Evolutionary conservation across 768 basidiomycete genomes (phyloP).

Genomic region (Calocybe cyanea): DNA sequence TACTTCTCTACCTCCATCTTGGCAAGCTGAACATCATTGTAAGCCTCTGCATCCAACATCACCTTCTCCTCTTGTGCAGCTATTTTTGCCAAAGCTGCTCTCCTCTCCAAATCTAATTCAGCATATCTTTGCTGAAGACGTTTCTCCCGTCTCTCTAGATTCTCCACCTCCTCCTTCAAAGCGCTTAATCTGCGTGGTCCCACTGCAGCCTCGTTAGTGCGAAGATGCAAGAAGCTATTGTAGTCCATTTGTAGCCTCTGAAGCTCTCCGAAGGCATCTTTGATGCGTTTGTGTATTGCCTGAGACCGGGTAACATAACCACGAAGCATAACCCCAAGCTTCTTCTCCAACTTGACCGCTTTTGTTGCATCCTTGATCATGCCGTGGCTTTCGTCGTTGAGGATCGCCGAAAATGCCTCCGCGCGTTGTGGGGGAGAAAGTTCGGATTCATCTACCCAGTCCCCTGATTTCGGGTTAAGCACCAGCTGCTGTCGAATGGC

Average conservation of each 20-base stretch:
- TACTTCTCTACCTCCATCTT: slow-evolving; percentile 46
- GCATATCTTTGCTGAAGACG: slow-evolving; percentile 78
- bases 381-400: slow-evolving; percentile 58
- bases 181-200: slow-evolving; percentile 74
- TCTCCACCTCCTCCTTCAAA: slow-evolving; percentile 86
- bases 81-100: slow-evolving; percentile 56
- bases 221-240: slow-evolving; percentile 75
- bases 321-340: slow-evolving; percentile 80
- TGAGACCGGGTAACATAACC: slow-evolving; percentile 82
- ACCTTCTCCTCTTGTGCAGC: slow-evolving; percentile 76
- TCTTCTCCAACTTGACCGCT: slow-evolving; percentile 86
- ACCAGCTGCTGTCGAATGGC: slow-evolving; percentile 55
- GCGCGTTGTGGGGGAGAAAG: slow-evolving; percentile 60
- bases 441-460: slow-evolving; percentile 63
- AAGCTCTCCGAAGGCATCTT: slow-evolving; percentile 68
- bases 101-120: slow-evolving; percentile 72
- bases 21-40: slow-evolving; percentile 74
- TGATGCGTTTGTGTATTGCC: slow-evolving; percentile 59
- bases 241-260: slow-evolving; percentile 64
- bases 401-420: slow-evolving; percentile 57
- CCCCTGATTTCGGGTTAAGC: slow-evolving; percentile 50
- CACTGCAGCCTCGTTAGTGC: slow-evolving; percentile 64
- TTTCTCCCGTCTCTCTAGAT: slow-evolving; percentile 71
- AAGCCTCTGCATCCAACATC: slow-evolving; percentile 78
- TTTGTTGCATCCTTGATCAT: slow-evolving; percentile 83